phyloP scores from a whole-genome alignment of 2,329 filamentous ascomycete species.

The Cladosporium cucumerinum region DNA sequence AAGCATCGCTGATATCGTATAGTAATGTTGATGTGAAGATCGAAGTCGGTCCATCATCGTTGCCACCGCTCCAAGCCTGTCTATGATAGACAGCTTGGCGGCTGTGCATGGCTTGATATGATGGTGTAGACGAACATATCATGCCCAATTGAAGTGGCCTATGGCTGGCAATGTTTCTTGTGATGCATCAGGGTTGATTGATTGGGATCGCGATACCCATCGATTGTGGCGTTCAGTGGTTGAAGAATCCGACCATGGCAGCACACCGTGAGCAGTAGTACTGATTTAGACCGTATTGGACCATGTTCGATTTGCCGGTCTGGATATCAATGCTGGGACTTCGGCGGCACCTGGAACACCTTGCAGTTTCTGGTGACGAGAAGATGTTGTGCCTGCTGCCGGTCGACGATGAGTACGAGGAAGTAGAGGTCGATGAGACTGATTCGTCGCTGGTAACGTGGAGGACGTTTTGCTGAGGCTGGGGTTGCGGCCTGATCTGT shows the following conservation, averaged over 20 bases:
- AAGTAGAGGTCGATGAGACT: constrained; percentile 20
- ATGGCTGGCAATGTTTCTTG: neutral
- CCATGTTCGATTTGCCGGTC: constrained; percentile 37
- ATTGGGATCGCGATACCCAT: neutral
- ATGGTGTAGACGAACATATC: neutral
- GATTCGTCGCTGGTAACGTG: constrained; percentile 33
- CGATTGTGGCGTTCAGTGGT: constrained; percentile 24
- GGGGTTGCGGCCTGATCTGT: constrained; percentile 27
- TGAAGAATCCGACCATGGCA: constrained; percentile 33
- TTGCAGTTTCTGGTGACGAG: constrained; percentile 27
- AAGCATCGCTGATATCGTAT: neutral
- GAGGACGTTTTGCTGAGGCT: constrained; percentile 34
- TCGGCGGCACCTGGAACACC: constrained; percentile 38
- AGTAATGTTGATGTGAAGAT: neutral
- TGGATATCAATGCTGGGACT: constrained; percentile 33
- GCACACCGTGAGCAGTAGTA: constrained; percentile 39
- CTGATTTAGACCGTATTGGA: constrained; percentile 36
- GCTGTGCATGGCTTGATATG: neutral
- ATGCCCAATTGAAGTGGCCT: constrained; percentile 5
- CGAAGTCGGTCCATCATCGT: neutral
- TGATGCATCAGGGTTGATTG: neutral
- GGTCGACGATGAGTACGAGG: constrained; percentile 19
- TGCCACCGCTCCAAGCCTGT: neutral
- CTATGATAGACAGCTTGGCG: neutral
- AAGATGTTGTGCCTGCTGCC: constrained; percentile 21